These are phyloP conservation scores for Arbutus unedo DNA, from an alignment of 148 eudicot genomes.

Conservation along the genomic window DNA sequence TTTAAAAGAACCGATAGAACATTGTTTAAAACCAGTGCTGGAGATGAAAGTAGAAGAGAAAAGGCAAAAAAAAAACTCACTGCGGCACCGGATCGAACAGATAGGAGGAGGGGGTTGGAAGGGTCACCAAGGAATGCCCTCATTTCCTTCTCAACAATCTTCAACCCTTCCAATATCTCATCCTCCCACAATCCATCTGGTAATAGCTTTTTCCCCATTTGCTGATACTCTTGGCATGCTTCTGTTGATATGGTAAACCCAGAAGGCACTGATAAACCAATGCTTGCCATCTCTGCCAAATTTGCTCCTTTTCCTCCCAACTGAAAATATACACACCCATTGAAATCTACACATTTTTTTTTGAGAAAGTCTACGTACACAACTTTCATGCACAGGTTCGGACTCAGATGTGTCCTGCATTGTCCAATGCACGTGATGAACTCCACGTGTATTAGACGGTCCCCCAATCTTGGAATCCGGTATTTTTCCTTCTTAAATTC, in stretches of 20 bases:
- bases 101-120: constrained; percentile 85
- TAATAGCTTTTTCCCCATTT: constrained; percentile 44
- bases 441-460: no score
- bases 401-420: no score
- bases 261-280: constrained; percentile 93
- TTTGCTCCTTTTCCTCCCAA: constrained; percentile 99
- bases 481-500: neutral
- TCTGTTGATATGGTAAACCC: constrained; percentile 96
- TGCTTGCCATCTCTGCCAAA: constrained; percentile 98
- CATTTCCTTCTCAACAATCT: constrained; percentile 66
- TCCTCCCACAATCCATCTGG: constrained; percentile 73
- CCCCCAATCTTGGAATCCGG: no score
- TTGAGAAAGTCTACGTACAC: no score
- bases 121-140: constrained; percentile 90
- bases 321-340: constrained; percentile 31
- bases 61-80: constrained; percentile 35
- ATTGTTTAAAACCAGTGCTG: neutral
- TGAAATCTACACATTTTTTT: neutral
- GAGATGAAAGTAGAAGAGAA: neutral
- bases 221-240: constrained; percentile 95
- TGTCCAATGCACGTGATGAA: no score
- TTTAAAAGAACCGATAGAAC: neutral
- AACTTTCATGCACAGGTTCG: no score
- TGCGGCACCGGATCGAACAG: constrained; percentile 99
- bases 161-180: constrained; percentile 68